A percentile compares a stretch with the other conserved stretches of the same genome.
Evolutionary conservation across 129 eudicot species (phyloP).

Genomic region (Flaveria linearis): DNA sequence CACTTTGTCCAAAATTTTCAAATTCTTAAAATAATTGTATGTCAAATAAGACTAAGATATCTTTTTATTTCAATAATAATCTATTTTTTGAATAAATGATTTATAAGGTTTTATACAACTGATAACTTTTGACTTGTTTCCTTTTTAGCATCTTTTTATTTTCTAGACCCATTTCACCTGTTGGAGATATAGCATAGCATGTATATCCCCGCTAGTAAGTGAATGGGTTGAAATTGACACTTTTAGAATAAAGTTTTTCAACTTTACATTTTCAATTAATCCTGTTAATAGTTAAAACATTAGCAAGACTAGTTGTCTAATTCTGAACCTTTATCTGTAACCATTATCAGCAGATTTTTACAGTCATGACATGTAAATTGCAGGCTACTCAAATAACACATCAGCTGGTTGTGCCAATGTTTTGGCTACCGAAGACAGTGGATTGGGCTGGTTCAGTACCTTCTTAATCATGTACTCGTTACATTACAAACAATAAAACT

Average conservation of each 20-base stretch:
- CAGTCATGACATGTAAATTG: conserved; percentile 8
- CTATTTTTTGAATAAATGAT: neutral
- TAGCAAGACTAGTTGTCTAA: neutral
- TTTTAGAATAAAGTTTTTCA: neutral
- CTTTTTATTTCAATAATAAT: neutral
- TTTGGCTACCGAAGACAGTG: conserved; percentile 54
- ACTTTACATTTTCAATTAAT: neutral
- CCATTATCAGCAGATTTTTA: conserved; percentile 12
- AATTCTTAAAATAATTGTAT: neutral
- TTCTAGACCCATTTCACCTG: neutral
- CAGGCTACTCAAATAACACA: conserved; percentile 79
- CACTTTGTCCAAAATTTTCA: neutral
- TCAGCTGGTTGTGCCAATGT: conserved; percentile 83
- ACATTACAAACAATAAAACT: conserved; percentile 2
- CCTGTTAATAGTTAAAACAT: neutral
- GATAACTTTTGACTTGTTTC: neutral
- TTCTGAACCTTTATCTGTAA: neutral
- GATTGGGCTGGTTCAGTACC: conserved; percentile 82
- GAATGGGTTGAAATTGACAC: neutral
- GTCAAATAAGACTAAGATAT: neutral
- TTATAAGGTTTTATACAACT: neutral
- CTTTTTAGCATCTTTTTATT: neutral
- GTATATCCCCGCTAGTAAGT: no score
- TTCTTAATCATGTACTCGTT: conserved; percentile 56
- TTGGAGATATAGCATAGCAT: neutral